These are phyloP conservation scores for Lathyrus aphaca DNA, from an alignment of 306 rosid genomes.

Conservation along the genomic window DNA sequence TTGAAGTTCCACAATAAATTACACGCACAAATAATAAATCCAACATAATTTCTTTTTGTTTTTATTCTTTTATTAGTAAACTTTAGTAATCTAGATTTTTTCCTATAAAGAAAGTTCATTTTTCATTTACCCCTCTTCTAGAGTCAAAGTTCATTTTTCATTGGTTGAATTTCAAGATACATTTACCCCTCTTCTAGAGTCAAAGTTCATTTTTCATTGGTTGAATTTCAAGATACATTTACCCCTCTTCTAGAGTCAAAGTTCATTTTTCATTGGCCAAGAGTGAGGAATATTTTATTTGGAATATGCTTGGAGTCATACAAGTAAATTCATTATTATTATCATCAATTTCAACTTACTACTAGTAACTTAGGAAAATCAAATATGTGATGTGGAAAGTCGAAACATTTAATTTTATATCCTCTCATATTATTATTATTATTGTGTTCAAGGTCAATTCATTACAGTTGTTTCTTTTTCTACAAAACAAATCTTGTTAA, in stretches of 20 bases:
- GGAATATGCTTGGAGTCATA: slow-evolving; percentile 5
- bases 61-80: neutral
- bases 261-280: slow-evolving; percentile 5
- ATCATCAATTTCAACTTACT: neutral
- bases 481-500: neutral
- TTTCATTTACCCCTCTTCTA: too few species aligned
- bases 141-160: too few species aligned
- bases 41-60: neutral
- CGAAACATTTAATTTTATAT: neutral
- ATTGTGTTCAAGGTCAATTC: neutral
- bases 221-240: neutral
- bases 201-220: neutral
- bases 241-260: neutral
- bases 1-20: too few species aligned
- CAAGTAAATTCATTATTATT: neutral
- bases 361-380: neutral
- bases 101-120: neutral
- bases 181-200: too few species aligned
- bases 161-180: neutral
- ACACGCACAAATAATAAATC: neutral
- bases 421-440: neutral
- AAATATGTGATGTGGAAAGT: slow-evolving; percentile 5
- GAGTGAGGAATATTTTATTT: neutral
- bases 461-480: neutral
- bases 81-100: neutral